A percentile compares a stretch with the other conserved stretches of the same genome.
These are phyloP conservation scores for Hibiscus syriacus DNA, from an alignment of 345 rosid species.

Conservation along the genomic window DNA sequence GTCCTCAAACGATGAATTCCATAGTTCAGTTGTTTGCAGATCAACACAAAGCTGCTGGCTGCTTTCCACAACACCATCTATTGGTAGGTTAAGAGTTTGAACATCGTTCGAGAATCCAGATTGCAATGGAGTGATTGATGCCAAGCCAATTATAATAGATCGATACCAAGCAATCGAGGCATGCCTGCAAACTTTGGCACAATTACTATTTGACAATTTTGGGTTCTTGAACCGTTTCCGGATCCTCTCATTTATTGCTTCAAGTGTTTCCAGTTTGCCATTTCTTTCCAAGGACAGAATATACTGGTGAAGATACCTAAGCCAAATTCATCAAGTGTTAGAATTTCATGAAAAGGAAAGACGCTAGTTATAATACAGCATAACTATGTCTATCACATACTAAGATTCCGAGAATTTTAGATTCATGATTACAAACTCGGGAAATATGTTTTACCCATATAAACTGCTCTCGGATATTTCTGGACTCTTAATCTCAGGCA, in stretches of 20 bases:
- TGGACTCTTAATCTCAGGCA: conserved; percentile 58
- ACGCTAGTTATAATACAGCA: not conserved
- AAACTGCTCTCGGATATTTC: conserved; percentile 68
- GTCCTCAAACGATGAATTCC: conserved; percentile 69
- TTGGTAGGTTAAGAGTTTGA: conserved; percentile 28
- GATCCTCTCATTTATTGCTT: conserved; percentile 77
- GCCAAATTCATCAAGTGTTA: conserved; percentile 15
- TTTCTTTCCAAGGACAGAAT: conserved; percentile 53
- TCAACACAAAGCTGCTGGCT: conserved; percentile 63
- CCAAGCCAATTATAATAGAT: conserved; percentile 61
- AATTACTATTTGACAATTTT: conserved; percentile 63
- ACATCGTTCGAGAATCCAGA: conserved; percentile 36
- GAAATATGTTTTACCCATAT: conserved; percentile 52
- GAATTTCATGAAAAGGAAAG: conserved; percentile 1
- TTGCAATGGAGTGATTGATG: conserved; percentile 60
- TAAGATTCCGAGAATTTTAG: not conserved
- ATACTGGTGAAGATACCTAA: conserved; percentile 69
- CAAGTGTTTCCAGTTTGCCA: conserved; percentile 74
- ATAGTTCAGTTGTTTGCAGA: conserved; percentile 54
- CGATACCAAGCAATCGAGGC: conserved; percentile 95
- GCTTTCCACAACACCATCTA: conserved; percentile 37
- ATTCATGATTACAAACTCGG: conserved; percentile 7
- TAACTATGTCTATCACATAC: not conserved
- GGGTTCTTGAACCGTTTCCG: conserved; percentile 92
- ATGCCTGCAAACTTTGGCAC: conserved; percentile 85